Evolutionary conservation across 2,329 filamentous ascomycete genomes (phyloP), one percentile per base, ranked within the genome.

Genomic region (Aspergillus versicolor): DNA sequence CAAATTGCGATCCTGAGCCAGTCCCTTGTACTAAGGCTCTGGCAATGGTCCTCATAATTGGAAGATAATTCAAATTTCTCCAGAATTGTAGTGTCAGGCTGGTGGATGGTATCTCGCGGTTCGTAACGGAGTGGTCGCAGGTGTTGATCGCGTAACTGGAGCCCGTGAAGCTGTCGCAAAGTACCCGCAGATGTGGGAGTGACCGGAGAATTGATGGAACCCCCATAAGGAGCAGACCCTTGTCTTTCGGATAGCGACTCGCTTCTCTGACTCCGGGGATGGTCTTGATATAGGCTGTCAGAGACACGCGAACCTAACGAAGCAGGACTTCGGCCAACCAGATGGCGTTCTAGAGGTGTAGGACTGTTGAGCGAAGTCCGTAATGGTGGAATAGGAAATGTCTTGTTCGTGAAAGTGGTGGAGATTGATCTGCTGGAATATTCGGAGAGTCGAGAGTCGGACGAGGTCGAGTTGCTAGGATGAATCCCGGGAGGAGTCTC

Each of bases 1-100:
- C 69, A 72, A 15, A 67, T 67, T 3, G 69, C 68, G 40, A 71
- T 57, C 11, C 63, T 61, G 21, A 72, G 60, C 70, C 69, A 72
- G 42, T 70, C 67, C 40, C 62, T 63, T 12, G 66, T 63, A 30
- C 56, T 65, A 1, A 71, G 55, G 19, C 64, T 60, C 45, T 61
- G 58, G 3, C 65, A 54, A 7, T 62, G 61, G n/a, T 67, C 51
- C 48, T 67, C 66, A 21, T 64, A 58, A 7, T 64, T 54, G 0
- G 60, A 57, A 5, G 66, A 61, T 2, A 48, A 42, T 17, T 65
- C 54, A 21, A 72, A 69, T 4, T 53, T 56, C 13, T 58, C 56
- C 17, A 60, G 54, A 1, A 64, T 56, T 12, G 62, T 61, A 15
- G 61, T 38, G 58, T 66, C 59, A 21, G 68, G 68, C 42, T 50